Percentiles rank a stretch among this genome's conserved stretches.
phyloP scores from a whole-genome alignment of 225 moss, liverwort and hornwort species.

The Polytrichum commune region DNA sequence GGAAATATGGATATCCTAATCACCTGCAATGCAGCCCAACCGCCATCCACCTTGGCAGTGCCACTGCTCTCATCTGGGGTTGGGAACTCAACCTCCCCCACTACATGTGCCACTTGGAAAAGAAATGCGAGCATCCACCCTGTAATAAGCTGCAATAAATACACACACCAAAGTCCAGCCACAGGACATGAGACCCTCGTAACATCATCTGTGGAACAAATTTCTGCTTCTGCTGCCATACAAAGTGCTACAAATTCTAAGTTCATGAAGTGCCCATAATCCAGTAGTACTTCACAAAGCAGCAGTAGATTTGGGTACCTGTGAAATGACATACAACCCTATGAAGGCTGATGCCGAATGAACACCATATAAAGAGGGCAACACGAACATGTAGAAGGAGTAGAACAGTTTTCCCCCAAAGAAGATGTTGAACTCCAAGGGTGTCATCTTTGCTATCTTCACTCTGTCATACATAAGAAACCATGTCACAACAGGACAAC shows the following conservation, averaged over 20 bases:
- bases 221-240: too few species aligned
- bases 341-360: constrained; percentile 60
- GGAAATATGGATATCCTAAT: neutral
- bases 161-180: neutral
- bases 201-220: too few species aligned
- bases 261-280: too few species aligned
- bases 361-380: constrained; percentile 71
- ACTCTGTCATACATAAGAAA: constrained; percentile 48
- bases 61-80: constrained; percentile 59
- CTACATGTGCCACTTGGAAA: constrained; percentile 99
- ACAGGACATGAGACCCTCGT: neutral
- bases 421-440: constrained; percentile 69
- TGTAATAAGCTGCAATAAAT: constrained; percentile 63
- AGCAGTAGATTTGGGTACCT: constrained; percentile 31
- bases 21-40: constrained; percentile 99
- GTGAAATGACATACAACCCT: constrained; percentile 62
- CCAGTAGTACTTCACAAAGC: neutral
- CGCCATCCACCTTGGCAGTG: constrained; percentile 64
- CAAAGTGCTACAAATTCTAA: too few species aligned
- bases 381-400: constrained; percentile 76
- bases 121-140: constrained; percentile 94
- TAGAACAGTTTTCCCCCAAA: constrained; percentile 73
- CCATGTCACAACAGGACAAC: too few species aligned
- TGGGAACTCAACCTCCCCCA: constrained; percentile 85
- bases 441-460: constrained; percentile 87